Conservation (phyloP, 805 yeast genomes). For the Metschnikowia baotianmanensis region DNA sequence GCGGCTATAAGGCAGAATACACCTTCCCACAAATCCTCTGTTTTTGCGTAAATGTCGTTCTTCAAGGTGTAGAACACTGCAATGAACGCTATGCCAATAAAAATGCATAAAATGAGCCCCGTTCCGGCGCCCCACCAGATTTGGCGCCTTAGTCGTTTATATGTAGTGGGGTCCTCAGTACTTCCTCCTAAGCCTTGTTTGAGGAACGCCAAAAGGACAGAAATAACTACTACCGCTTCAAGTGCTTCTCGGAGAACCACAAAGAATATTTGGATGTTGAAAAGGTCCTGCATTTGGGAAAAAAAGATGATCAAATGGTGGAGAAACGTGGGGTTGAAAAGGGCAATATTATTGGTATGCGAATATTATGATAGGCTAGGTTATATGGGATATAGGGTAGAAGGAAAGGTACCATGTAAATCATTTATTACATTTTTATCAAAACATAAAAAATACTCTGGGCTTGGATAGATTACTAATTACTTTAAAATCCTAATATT, state of each 20-base stretch:
- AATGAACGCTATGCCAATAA: constrained; percentile 88
- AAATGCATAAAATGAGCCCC: constrained; percentile 78
- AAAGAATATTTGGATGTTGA: constrained; percentile 76
- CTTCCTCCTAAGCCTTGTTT: constrained; percentile 77
- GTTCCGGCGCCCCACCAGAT: constrained; percentile 80
- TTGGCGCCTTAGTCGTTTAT: constrained; percentile 64
- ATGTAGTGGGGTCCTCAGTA: constrained; percentile 46
- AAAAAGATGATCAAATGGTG: too few species aligned
- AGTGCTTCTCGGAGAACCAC: constrained; percentile 90
- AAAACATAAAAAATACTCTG: too few species aligned
- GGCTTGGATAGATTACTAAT: too few species aligned
- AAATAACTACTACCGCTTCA: constrained; percentile 89
- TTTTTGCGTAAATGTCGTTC: constrained; percentile 77
- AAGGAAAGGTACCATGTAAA: too few species aligned
- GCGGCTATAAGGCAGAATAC: constrained; percentile 88
- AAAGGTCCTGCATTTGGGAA: too few species aligned
- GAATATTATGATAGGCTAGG: too few species aligned
- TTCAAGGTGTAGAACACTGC: constrained; percentile 86
- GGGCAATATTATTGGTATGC: too few species aligned
- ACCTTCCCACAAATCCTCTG: constrained; percentile 98
- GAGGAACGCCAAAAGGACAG: constrained; percentile 87
- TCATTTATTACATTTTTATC: too few species aligned
- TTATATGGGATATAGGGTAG: too few species aligned
- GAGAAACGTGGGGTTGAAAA: too few species aligned
- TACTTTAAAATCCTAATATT: too few species aligned